Evolutionary conservation across 257 asterid species (phyloP).

Genomic region (Solanum arcanum): DNA sequence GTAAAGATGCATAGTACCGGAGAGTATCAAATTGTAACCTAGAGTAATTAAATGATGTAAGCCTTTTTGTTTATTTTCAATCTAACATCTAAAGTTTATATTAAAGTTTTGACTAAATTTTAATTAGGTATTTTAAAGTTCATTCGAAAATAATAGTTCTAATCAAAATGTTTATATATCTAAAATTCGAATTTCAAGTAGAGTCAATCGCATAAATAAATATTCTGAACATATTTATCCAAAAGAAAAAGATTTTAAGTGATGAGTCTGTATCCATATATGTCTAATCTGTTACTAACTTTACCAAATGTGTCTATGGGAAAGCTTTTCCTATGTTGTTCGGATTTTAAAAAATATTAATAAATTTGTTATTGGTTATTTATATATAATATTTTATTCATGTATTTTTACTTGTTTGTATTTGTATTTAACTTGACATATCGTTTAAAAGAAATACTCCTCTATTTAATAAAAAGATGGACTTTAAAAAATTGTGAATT

Average conservation of each 20-base stretch:
- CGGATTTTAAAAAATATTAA: no score
- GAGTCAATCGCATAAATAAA: not conserved
- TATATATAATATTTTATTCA: no score
- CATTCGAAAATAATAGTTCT: fast-evolving
- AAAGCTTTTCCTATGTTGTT: not conserved
- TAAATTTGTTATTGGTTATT: no score
- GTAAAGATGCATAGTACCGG: not conserved
- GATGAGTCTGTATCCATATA: not conserved
- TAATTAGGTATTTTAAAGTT: fast-evolving
- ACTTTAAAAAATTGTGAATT: no score
- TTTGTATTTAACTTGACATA: no score
- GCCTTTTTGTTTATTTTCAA: not conserved
- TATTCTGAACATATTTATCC: not conserved
- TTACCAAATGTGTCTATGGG: not conserved
- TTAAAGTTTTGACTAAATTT: no score
- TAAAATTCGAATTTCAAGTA: not conserved
- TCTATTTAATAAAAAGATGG: no score
- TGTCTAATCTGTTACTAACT: not conserved
- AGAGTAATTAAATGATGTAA: no score
- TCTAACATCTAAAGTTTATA: fast-evolving
- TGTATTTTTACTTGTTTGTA: no score
- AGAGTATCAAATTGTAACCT: not conserved
- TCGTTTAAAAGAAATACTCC: no score
- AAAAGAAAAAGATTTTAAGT: not conserved
- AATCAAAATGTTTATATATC: no score